Evolutionary conservation across 129 eudicot genomes (phyloP).

Genomic region (Chrysanthemum makinoi): DNA sequence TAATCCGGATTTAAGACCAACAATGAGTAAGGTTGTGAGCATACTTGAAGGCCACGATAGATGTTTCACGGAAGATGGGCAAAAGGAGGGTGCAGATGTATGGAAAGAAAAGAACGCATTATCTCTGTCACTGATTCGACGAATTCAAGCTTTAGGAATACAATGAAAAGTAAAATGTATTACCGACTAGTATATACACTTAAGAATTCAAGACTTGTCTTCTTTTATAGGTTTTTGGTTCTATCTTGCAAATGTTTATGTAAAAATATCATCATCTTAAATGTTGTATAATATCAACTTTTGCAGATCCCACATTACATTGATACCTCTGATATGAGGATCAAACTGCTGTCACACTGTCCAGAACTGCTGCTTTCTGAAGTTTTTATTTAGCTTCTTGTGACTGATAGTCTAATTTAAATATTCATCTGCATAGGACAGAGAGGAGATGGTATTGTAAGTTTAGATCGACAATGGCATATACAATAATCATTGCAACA

Average conservation of each 20-base stretch:
- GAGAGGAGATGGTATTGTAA: no score
- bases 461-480: no score
- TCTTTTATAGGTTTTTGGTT: not conserved
- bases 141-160: conserved; percentile 83
- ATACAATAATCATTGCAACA: no score
- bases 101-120: conserved; percentile 61
- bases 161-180: conserved; percentile 50
- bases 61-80: conserved; percentile 38
- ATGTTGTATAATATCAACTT: conserved; percentile 1
- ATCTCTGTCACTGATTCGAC: conserved; percentile 51
- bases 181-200: no score
- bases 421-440: conserved; percentile 16
- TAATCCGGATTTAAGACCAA: conserved; percentile 62
- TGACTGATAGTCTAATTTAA: not conserved
- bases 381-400: conserved; percentile 2
- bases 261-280: not conserved
- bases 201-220: not conserved
- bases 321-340: not conserved
- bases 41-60: conserved; percentile 76
- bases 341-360: not conserved
- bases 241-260: conserved; percentile 7
- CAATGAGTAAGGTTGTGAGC: conserved; percentile 65
- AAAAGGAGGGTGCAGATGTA: conserved; percentile 51
- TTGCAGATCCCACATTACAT: not conserved
- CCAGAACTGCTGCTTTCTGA: not conserved